Evolutionary conservation across 306 rosid genomes (phyloP).

Genomic region (Notholithocarpus densiflorus): DNA sequence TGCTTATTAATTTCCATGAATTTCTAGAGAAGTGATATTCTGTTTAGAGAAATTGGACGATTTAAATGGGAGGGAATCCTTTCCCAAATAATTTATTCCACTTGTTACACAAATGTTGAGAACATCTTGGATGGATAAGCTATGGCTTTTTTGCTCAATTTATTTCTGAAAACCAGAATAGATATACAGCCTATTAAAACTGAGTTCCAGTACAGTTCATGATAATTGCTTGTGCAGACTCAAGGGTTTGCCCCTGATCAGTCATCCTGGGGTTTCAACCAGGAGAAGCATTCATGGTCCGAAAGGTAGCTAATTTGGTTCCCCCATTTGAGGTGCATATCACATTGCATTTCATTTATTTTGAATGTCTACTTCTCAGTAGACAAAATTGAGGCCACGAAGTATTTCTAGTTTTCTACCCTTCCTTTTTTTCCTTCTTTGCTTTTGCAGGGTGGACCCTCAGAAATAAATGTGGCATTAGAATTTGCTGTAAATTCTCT

Average conservation of each 20-base stretch:
- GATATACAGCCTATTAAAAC: conserved; percentile 18
- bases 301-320: conserved; percentile 90
- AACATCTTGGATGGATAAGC: conserved; percentile 6
- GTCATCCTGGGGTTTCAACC: conserved; percentile 86
- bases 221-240: conserved; percentile 98
- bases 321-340: conserved; percentile 71
- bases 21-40: too few relatives aligned
- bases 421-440: conserved; percentile 10
- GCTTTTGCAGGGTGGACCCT: conserved; percentile 67
- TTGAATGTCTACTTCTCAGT: not conserved
- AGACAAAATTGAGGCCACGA: conserved; percentile 3
- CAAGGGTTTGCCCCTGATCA: conserved; percentile 85
- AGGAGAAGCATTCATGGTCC: conserved; percentile 81
- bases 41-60: too few relatives aligned
- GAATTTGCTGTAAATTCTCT: conserved; percentile 86
- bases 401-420: not conserved
- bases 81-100: not conserved
- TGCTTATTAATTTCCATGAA: too few relatives aligned
- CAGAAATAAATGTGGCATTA: conserved; percentile 89
- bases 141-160: conserved; percentile 17
- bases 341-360: conserved; percentile 7
- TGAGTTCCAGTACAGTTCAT: conserved; percentile 69
- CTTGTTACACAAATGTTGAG: not conserved
- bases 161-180: conserved; percentile 2
- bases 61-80: too few relatives aligned